phyloP scores from a whole-genome alignment of 352 stramenopile genomes.

The Phytopythium sindhum region DNA sequence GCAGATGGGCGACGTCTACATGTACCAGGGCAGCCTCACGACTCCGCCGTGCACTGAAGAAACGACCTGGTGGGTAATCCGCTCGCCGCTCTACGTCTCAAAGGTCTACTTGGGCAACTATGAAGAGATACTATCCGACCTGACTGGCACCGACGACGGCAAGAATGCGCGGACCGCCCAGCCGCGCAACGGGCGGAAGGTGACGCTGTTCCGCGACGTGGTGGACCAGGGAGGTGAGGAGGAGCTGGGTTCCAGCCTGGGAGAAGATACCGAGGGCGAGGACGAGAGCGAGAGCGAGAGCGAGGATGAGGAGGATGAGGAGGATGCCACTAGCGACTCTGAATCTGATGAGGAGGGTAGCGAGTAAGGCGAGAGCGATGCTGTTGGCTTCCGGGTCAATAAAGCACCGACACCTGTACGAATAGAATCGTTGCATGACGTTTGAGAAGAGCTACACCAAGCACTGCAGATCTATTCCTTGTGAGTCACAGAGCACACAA shows the following conservation, averaged over 20 bases:
- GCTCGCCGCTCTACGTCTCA: constrained; percentile 19
- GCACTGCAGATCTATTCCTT: too few species aligned
- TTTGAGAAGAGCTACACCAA: too few species aligned
- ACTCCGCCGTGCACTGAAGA: constrained; percentile 29
- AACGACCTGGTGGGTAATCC: constrained; percentile 34
- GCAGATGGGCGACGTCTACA: constrained; percentile 33
- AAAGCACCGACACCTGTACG: not conserved
- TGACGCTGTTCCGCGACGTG: constrained; percentile 22
- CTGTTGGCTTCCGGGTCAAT: too few species aligned
- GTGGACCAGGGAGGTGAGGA: not conserved
- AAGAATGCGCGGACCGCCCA: constrained; percentile 26
- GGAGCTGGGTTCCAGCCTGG: not conserved
- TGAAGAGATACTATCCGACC: constrained; percentile 14
- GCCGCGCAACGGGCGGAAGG: constrained; percentile 19
- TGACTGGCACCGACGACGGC: constrained; percentile 18
- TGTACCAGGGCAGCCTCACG: constrained; percentile 34
- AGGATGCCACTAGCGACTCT: not conserved
- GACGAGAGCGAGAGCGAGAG: not conserved
- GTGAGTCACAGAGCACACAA: too few species aligned
- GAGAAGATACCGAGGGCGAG: not conserved
- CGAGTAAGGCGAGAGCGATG: not conserved
- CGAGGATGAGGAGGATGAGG: not conserved
- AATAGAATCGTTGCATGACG: not conserved
- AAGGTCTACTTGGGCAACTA: constrained; percentile 22
- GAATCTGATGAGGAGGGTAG: not conserved